Base-by-base conservation (phyloP, 1,284 basidiomycete genomes). In the Hemileia vastatrix region DNA sequence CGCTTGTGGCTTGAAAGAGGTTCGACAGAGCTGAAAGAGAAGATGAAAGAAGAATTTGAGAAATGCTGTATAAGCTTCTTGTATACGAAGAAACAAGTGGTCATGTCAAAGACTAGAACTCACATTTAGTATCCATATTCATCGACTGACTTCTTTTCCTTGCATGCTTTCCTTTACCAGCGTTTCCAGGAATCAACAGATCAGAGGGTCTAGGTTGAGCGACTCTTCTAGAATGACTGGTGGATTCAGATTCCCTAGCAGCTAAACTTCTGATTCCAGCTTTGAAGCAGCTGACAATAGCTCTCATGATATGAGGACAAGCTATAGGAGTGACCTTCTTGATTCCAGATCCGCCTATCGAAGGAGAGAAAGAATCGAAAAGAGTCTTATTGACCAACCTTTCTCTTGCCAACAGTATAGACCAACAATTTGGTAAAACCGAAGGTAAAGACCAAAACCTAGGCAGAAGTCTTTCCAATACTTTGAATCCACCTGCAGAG, bases 81-180 rank as follows among this genome's bases (percentile, higher is more conserved):
- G 27, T 27, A 27, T 27, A 27, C 27, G 27, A 27, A 27, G 50
- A n/a, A 24, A 52, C 50, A 52, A 15, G 24, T n/a, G 18, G 19
- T 48, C 23, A 15, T 8, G n/a, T 6, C n/a, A 27, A 49, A 49
- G 43, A 27, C 32, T 8, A 36, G 24, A 27, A 60, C 58, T 43
- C 50, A 61, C 58, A 63, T 23, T 67, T 64, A 45, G 65, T 43
- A 21, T 69, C 68, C 13, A 70, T 51, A 32, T 66, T 67, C 61
- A 70, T 65, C 44, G 70, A 71, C 18, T 64, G 64, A n/a, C 66
- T 66, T n/a, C 70, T 64, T 49, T 67, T 68, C 15, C 69, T 67
- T 6, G 31, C 52, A 36, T 70, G 67, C 6, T 36, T 57, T 1
- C 45, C 27, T n/a, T 50, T 19, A 0, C 51, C n/a, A 2, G 40